Evolutionary conservation across 495 filamentous ascomycete genomes (phyloP), one percentile per base, ranked within the genome.

Genomic region (Thermochaetoides thermophila): DNA sequence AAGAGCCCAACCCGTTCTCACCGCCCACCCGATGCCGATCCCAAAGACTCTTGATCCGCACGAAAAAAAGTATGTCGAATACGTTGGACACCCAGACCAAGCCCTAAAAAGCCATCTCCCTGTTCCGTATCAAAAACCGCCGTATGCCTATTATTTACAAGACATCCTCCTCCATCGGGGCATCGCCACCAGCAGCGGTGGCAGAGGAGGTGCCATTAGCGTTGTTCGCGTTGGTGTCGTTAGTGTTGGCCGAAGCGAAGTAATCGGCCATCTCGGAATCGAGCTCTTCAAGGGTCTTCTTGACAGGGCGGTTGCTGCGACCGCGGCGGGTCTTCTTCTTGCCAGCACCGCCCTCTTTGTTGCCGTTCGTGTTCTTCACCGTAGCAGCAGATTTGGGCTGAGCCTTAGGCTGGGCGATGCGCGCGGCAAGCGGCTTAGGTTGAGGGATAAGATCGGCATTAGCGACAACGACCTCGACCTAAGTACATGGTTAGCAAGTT

Each of bases 181-280:
- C 68, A 38, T 73, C 68, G 26, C 48, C 49, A 11, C 42, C 44
- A 14, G 29, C 39, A 14, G 46, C 42, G 14, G 48, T 38, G 18
- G 49, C 39, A 5, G 53, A 44, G 9, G 59, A 66, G 31, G 64
- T 64, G 29, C 57, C 59, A 42, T 56, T 62, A 31, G 55, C 49
- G 31, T 59, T 66, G 23, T 47, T 48, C 31, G 55, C 49, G 31
- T 59, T 66, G 23, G 46, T 48, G 28, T 64, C 61, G 17, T 59
- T 59, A 29, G 46, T 49, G 22, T 34, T 40, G 29, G 25, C 21
- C 20, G 15, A 12, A 14, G 62, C 71, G 45, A 87, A 92, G 60
- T 93, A 94, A 45, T 95, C 86, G 5, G 70, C 69, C 86, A 95
- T 93, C 46, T 95, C 86, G 6, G 80, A 81, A 52, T 95, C 86